Base-by-base conservation (phyloP, 352 stramenopile species). In the Saprolegnia diclina region DNA sequence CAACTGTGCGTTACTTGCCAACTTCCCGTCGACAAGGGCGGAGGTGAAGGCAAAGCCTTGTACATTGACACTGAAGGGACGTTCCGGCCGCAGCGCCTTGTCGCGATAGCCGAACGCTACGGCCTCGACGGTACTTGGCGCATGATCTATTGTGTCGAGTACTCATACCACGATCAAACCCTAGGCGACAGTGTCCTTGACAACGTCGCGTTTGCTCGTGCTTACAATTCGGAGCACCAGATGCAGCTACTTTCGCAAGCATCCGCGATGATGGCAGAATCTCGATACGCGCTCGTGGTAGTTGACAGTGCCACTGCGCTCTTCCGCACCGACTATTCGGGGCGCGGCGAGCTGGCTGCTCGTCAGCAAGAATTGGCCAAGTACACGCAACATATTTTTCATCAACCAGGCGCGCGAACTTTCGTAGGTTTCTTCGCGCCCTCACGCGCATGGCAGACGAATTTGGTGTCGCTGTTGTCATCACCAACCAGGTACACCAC, bases 61-160 rank as follows among this genome's bases (percentile, higher is more conserved):
- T 99, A 94, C 76, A 99, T 99, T 72, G 97, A 99, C 76, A 99
- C 97, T 4, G 97, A 99, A 82, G 97, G 97, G 45, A 99, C 95
- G 0, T 99, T 99, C 74, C 93, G 97, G 56, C 97, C 97, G 4
- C 82, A 98, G 73, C 87, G 96, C 63, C 80, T 99, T 37, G 87
- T 98, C 44, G 89, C 90, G 4, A 99, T 99, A 80, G 97, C 97
- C 14, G 96, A 99, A 79, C 85, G 97, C 48, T 99, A 98, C 77
- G 95, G 96, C 16, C 83, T 99, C 21, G 96, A 99, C 76, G 85
- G 83, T 86, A 71, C n/a, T 26, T 78, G 16, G 5, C 29, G 29
- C 29, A 35, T 5, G 29, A 50, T 65, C 19, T 59, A 26, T n/a
- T 35, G 29, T 35, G 21, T 19, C 29, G 26, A 22, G n/a, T 16